Percentiles rank a stretch among this genome's conserved stretches.
These are phyloP conservation scores for Bipolaris gigantea DNA, from an alignment of 2,329 filamentous ascomycete genomes.

Conservation along the genomic window DNA sequence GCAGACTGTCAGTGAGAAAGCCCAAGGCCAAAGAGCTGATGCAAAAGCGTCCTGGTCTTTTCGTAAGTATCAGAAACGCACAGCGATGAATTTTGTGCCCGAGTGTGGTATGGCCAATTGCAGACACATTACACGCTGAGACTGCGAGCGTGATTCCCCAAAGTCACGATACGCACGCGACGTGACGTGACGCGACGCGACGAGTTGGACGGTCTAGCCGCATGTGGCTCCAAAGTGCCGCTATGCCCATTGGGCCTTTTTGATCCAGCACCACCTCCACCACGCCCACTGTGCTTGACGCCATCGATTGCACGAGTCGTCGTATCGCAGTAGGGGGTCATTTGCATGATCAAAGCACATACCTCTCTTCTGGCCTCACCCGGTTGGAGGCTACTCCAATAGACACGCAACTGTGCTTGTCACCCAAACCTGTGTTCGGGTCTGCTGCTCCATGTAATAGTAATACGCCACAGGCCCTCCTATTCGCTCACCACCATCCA, in stretches of 20 bases:
- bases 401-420: not conserved
- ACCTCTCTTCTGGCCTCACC: not conserved
- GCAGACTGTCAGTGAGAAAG: not conserved
- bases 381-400: not conserved
- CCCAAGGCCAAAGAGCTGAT: not conserved
- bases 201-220: constrained; percentile 3
- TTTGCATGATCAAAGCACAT: too few species aligned
- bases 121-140: constrained; percentile 11
- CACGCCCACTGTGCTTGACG: not conserved
- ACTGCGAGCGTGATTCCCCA: constrained; percentile 9
- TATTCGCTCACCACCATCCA: not conserved
- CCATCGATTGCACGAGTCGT: not conserved
- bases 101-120: constrained; percentile 10
- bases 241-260: constrained; percentile 1
- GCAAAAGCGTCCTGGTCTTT: not conserved
- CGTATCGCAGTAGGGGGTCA: not conserved
- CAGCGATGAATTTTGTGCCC: not conserved
- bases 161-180: constrained; percentile 9
- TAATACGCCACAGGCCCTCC: not conserved
- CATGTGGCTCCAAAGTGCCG: constrained; percentile 14
- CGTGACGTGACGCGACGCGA: constrained; percentile 14
- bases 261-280: not conserved
- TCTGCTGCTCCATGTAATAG: not conserved
- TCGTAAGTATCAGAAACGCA: not conserved
- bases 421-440: not conserved